Evolutionary conservation across 78 protist genomes (phyloP).

Genomic region (Dictyostelium citrinum): DNA sequence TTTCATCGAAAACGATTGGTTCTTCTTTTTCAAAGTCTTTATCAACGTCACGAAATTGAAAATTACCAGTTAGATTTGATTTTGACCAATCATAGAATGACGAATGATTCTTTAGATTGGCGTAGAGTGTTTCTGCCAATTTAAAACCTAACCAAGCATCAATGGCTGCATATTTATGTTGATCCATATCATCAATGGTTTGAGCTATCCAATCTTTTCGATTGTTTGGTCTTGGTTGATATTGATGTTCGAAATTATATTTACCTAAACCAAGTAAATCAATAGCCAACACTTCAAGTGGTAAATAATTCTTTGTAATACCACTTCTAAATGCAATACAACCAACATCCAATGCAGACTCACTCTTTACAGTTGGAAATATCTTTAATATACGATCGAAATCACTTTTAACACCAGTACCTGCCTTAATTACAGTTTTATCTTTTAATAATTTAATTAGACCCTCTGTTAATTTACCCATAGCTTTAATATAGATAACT

Average conservation of each 20-base stretch:
- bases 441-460: not conserved
- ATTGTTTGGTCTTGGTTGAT: not conserved
- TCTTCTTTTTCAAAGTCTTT: not conserved
- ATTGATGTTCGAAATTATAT: not conserved
- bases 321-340: conserved; percentile 19
- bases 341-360: conserved; percentile 30
- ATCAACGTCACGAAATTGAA: not conserved
- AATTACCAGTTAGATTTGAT: conserved; percentile 15
- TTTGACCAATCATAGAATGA: conserved; percentile 49
- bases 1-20: not conserved
- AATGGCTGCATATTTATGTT: conserved; percentile 29
- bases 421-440: not conserved
- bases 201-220: not conserved
- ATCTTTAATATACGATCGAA: not conserved
- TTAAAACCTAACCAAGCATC: conserved; percentile 67
- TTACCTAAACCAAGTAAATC: conserved; percentile 9
- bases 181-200: not conserved
- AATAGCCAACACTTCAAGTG: conserved; percentile 15
- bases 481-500: conserved; percentile 14
- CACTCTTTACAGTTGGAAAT: not conserved
- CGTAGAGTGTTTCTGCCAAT: conserved; percentile 12
- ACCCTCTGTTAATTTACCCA: not conserved
- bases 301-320: conserved; percentile 7
- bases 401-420: conserved; percentile 41
- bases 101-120: conserved; percentile 3